phyloP scores from a whole-genome alignment of 306 rosid species.

The Cucumis melo region DNA sequence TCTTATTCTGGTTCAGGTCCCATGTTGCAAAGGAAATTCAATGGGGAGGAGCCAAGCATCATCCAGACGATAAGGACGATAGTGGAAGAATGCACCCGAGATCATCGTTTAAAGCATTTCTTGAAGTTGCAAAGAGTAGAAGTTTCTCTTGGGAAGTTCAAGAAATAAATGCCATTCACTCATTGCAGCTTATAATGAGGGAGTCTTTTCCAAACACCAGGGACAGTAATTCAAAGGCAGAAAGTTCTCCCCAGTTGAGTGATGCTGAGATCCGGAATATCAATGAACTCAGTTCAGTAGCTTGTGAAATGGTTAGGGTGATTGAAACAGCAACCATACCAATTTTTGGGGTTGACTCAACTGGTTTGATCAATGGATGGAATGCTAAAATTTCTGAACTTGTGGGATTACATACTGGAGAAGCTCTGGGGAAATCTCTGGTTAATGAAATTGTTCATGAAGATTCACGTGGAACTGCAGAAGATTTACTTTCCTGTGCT shows the following conservation, averaged over 20 bases:
- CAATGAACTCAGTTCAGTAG: conserved; percentile 52
- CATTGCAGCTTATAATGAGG: conserved; percentile 63
- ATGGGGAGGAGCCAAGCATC: conserved; percentile 90
- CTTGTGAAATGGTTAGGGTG: conserved; percentile 74
- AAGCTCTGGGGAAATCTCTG: conserved; percentile 64
- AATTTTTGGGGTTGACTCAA: conserved; percentile 60
- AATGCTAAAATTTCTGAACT: conserved; percentile 55
- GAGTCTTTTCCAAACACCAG: conserved; percentile 37
- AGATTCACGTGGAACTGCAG: conserved; percentile 35
- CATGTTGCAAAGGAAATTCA: conserved; percentile 53
- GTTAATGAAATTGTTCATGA: conserved; percentile 42
- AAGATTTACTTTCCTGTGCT: conserved; percentile 31
- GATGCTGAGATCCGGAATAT: conserved; percentile 17
- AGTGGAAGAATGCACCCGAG: conserved; percentile 64
- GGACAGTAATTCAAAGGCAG: conserved; percentile 23
- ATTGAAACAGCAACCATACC: conserved; percentile 82
- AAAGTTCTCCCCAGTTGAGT: conserved; percentile 5
- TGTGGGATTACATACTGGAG: conserved; percentile 33
- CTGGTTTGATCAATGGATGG: conserved; percentile 74
- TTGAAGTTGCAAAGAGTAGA: conserved; percentile 53
- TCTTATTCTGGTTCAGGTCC: conserved; percentile 82
- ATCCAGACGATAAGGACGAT: conserved; percentile 58
- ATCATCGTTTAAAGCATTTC: conserved; percentile 64
- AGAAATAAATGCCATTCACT: conserved; percentile 71
- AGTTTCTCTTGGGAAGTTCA: conserved; percentile 73